Conservation (phyloP, 2,329 filamentous ascomycete genomes). For the Pseudopyricularia cyperi region DNA sequence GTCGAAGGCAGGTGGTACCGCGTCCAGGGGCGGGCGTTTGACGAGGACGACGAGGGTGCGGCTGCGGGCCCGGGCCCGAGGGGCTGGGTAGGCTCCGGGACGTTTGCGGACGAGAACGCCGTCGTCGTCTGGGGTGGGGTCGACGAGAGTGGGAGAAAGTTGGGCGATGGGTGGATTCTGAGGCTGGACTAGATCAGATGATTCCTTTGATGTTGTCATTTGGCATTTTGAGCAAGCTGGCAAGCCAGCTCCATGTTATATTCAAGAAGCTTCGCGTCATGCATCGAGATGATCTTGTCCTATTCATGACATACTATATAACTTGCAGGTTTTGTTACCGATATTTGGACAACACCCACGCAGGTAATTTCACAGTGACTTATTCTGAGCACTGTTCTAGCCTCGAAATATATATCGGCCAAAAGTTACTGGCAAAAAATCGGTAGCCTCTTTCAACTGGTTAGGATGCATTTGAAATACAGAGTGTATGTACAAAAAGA, state of each 20-base stretch:
- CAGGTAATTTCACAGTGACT: no score
- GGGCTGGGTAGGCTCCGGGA: conserved; percentile 44
- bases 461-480: conserved; percentile 1
- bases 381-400: no score
- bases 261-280: not conserved
- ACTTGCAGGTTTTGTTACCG: not conserved
- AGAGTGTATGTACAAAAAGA: conserved; percentile 2
- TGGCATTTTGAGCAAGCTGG: not conserved
- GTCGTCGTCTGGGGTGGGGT: conserved; percentile 50
- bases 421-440: no score
- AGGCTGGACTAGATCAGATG: conserved; percentile 26
- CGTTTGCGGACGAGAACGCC: conserved; percentile 44
- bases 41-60: conserved; percentile 33
- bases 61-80: conserved; percentile 35
- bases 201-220: conserved; percentile 3
- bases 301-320: not conserved
- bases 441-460: not conserved
- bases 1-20: conserved; percentile 46
- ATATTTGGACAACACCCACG: not conserved
- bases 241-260: not conserved
- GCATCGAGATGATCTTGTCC: not conserved
- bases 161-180: conserved; percentile 54
- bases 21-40: conserved; percentile 32
- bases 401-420: no score
- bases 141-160: conserved; percentile 31